These are phyloP conservation scores for Mangifera indica DNA, from an alignment of 345 rosid genomes.

Conservation along the genomic window DNA sequence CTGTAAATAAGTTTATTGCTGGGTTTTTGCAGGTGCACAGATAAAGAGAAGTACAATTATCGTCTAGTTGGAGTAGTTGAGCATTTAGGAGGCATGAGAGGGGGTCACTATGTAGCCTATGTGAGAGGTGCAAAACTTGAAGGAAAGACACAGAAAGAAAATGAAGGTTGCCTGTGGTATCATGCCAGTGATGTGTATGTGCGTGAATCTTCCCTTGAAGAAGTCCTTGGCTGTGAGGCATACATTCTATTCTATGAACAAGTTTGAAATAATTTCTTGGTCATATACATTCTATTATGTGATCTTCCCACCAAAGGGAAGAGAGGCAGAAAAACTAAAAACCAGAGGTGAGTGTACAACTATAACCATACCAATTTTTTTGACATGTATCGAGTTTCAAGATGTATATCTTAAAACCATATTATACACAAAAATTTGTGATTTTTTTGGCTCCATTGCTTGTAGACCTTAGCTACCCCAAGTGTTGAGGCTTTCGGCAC, in stretches of 20 bases:
- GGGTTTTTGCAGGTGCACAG: constrained; percentile 38
- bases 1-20: background rate
- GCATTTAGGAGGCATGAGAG: constrained; percentile 89
- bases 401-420: constrained; percentile 22
- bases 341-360: constrained; percentile 35
- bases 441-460: constrained; percentile 16
- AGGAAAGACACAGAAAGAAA: constrained; percentile 31
- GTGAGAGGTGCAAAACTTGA: constrained; percentile 47
- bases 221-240: constrained; percentile 81
- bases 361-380: constrained; percentile 21
- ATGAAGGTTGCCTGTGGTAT: constrained; percentile 56
- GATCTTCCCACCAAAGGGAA: constrained; percentile 16
- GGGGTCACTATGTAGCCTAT: constrained; percentile 93
- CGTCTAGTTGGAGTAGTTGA: constrained; percentile 79
- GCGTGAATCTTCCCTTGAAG: constrained; percentile 63
- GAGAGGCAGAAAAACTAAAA: constrained; percentile 11
- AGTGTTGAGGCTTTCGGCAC: constrained; percentile 4
- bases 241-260: constrained; percentile 85
- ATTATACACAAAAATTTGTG: constrained; percentile 22
- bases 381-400: constrained; percentile 16
- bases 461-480: constrained; percentile 1
- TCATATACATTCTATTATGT: constrained; percentile 9
- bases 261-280: constrained; percentile 27
- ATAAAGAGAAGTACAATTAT: constrained; percentile 42
- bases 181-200: constrained; percentile 65